Base-by-base conservation (phyloP, 2,329 filamentous ascomycete species). In the Dactylellina sp. region DNA sequence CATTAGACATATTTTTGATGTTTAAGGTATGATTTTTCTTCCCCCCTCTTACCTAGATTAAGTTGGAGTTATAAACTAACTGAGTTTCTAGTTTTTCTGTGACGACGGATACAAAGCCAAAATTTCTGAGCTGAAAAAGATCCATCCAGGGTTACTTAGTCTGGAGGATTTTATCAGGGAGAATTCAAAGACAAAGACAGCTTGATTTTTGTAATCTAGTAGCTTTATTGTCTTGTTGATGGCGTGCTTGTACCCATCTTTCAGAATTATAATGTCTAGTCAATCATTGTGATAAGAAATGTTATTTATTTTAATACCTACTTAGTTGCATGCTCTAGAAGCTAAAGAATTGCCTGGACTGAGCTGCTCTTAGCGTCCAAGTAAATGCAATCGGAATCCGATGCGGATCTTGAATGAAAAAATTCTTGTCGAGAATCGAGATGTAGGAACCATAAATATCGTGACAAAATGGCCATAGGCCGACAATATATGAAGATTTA, bases 21-120 rank as follows among this genome's bases (percentile, higher is more conserved):
- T 65, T 65, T 28, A 66, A 74, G 60, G 68, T 74, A 59, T 7
- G 25, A 40, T 16, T 44, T 18, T 25, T 9, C 11, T 6, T 18
- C 2, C 5, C 24, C 22, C 9, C 7, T 24, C 18, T 12, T 25
- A 49, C 2, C 16, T 14, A 24, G 44, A n/a, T 56, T n/a, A 12
- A 9, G 16, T 24, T 35, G n/a, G n/a, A 20, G 20, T 7, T 18
- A 7, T 4, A 42, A n/a, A 18, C 47, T 42, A 50, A 66, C 7
- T 35, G 9, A 22, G 14, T 9, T 7, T 32, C 49, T 25, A 40
- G 11, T 83, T 79, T 63, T 83, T 83, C 42, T 80, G 81, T 74
- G 75, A 75, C 11, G 77, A 80, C n/a, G 82, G 82, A n/a, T 83
- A 83, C 57, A 81, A 80, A 0, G 82, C 78, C 1, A 81, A 83